Evolutionary conservation across 2,329 filamentous ascomycete genomes (phyloP).

Genomic region (Phialophora chinensis): DNA sequence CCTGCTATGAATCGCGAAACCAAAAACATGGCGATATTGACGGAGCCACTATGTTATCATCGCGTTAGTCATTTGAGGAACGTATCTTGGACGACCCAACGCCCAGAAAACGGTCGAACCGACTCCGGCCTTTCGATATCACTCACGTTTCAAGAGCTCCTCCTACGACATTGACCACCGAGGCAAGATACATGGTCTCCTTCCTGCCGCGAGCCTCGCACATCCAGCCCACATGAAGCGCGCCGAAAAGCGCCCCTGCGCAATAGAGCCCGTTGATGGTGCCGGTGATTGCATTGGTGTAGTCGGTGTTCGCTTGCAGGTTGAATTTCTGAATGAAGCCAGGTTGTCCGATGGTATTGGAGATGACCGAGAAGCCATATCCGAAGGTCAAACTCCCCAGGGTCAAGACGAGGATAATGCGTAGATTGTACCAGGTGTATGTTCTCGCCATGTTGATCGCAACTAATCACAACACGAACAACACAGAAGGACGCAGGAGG

Average conservation of each 20-base stretch:
- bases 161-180: slow-evolving; percentile 31
- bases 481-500: slow-evolving; percentile 2
- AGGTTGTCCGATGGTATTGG: slow-evolving; percentile 60
- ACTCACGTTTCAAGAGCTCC: slow-evolving; percentile 27
- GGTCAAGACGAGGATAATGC: slow-evolving; percentile 33
- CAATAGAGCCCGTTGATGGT: slow-evolving; percentile 35
- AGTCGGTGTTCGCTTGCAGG: slow-evolving; percentile 40
- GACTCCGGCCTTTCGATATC: neutral
- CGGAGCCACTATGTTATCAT: slow-evolving; percentile 15
- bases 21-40: slow-evolving; percentile 35
- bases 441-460: slow-evolving; percentile 27
- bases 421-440: slow-evolving; percentile 34
- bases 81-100: neutral
- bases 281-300: slow-evolving; percentile 50
- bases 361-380: slow-evolving; percentile 58
- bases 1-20: slow-evolving; percentile 33
- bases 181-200: slow-evolving; percentile 32
- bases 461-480: neutral
- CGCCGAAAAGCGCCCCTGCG: slow-evolving; percentile 32
- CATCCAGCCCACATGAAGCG: slow-evolving; percentile 30
- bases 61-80: neutral
- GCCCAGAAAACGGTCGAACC: no score
- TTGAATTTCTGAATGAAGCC: slow-evolving; percentile 60
- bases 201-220: slow-evolving; percentile 32
- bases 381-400: slow-evolving; percentile 51